Base-by-base conservation (phyloP, 164 flowering plant genomes). In the Chimonanthus praecox region DNA sequence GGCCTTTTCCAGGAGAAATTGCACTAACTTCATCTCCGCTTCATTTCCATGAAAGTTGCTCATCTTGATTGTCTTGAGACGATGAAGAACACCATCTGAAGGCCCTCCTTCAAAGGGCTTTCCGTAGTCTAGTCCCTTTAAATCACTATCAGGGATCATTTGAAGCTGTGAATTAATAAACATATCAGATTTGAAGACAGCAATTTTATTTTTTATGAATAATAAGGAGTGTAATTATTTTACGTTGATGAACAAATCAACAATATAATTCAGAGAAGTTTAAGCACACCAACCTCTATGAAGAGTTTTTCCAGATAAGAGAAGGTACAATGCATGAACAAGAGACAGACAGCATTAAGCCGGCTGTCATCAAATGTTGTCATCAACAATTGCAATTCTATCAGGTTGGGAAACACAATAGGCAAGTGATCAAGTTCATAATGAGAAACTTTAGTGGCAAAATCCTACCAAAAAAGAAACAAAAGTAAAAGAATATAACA, bases 301-400 rank as follows among this genome's bases (percentile, higher is more conserved):
- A 75, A 75, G 10, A 75, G 54, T 46, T 71, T 75, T 6, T 65
- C 70, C 64, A 70, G 61, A 16, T 54, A 64, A 18, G 70, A 66
- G 18, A 10, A 46, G 20, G 45, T 6, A 18, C 33, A 69, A 15
- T 74, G 21, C n/a, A 13, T 64, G 61, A 75, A 70, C 51, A 70
- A 75, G n/a, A 50, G 8, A 44, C 50, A 64, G 20, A 50, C 4
- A 44, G 60, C 60, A 54, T 46, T 8, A 7, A 69, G 73, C 7
- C 71, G 4, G 9, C 9, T 44, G 7, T 69, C 63, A 2, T 43
- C 15, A 4, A 70, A 9, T 4, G 2, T 5, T 11, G 3, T 20
- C 54, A 70, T 58, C 18, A 50, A 47, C 47, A 75, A 47, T 49
- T 75, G 78, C 66, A 75, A 21, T 44, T 75, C 78, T 11, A 15